These are phyloP conservation scores for Pluteus cervinus DNA, from an alignment of 768 basidiomycete species.

Conservation along the genomic window DNA sequence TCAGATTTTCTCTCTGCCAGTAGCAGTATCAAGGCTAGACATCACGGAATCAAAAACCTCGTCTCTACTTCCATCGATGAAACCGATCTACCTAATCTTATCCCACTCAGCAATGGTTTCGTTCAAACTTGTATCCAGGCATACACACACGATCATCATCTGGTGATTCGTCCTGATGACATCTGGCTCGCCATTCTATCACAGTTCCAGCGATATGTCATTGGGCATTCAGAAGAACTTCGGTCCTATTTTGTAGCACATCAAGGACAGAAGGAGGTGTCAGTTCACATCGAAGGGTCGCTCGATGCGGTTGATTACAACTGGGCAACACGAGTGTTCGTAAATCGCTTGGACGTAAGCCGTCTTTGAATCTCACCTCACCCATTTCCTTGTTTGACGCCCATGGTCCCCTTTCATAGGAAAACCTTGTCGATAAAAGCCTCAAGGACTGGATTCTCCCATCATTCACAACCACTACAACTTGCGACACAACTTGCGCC, in stretches of 20 bases:
- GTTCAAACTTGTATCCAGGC: conserved; percentile 27
- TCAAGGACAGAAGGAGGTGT: conserved; percentile 19
- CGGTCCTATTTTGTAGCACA: conserved; percentile 21
- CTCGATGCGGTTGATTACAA: conserved; percentile 18
- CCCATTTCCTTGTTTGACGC: too few relatives aligned
- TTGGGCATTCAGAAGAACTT: conserved; percentile 21
- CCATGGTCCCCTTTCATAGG: too few relatives aligned
- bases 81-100: conserved; percentile 7
- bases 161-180: conserved; percentile 14
- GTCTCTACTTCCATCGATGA: too few relatives aligned
- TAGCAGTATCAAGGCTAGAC: too few relatives aligned
- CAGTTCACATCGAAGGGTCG: conserved; percentile 9
- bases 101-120: conserved; percentile 25
- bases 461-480: conserved; percentile 37
- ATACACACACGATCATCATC: conserved; percentile 22
- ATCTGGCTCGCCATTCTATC: conserved; percentile 28
- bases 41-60: too few relatives aligned
- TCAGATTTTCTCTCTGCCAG: too few relatives aligned
- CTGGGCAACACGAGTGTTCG: conserved; percentile 18
- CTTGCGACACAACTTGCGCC: conserved; percentile 26
- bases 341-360: background rate
- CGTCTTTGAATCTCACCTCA: too few relatives aligned
- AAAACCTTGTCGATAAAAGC: conserved; percentile 19
- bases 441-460: conserved; percentile 36
- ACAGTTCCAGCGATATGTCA: conserved; percentile 25